Evolutionary conservation across 306 rosid genomes (phyloP), one percentile per base, ranked within the genome.

Genomic region (Trifolium fragiferum): DNA sequence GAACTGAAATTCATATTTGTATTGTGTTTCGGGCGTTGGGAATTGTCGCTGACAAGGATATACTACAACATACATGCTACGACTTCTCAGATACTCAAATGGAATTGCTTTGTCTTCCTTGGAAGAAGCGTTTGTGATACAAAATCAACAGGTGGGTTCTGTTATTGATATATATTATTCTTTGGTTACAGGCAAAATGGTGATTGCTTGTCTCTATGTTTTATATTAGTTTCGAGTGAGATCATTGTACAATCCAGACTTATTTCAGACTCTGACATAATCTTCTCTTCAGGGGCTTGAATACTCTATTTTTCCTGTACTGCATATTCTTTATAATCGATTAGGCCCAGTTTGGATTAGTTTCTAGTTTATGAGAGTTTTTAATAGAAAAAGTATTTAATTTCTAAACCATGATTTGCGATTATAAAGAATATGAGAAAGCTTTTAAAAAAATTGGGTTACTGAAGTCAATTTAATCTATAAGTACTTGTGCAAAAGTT

Each of bases 81-180:
- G 99, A 92, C 74, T 92, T 94, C 73, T 73, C 95, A 1, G 99
- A 94, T 85, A 88, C 95, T 63, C 86, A 85, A 78, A 94, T 94
- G 99, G 97, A 92, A 81, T 76, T 94, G 86, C 93, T 94, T 68
- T 91, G 97, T 25, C 97, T 49, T 94, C 99, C 12, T 74, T 94
- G 73, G 99, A 94, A 87, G 99, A 94, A 87, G 99, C 99, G 32
- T 94, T 94, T 87, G 99, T 90, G 20, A 94, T 94, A 84, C 99
- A 92, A 77, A 94, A 94, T 80, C 99, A 94, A 66, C 97, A 90
- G 95, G 98, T 94, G 10, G 65, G 82, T 79, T 63, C 7, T 43
- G 32, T 77, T 30, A 11, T 38, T 74, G 47, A 40, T 59, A 16
- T 40, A 15, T 33, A 96, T 77, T 85, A 94, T 76, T 50, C 18